Conservation (phyloP, 2,329 filamentous ascomycete genomes). For the Clarireedia paspali region DNA sequence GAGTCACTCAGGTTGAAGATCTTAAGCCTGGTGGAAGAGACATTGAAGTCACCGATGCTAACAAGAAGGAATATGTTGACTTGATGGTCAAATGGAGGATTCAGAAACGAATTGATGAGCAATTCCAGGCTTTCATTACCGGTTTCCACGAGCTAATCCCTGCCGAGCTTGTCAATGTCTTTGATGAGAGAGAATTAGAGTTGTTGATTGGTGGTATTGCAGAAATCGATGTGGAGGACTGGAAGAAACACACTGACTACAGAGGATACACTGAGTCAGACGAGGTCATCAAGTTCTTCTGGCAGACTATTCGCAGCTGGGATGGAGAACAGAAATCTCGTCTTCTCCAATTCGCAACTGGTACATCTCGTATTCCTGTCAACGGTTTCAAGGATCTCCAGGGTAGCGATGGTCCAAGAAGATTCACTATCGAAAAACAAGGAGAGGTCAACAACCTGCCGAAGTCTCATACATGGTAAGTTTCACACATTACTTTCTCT, state of each 20-base stretch:
- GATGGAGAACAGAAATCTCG: conserved; percentile 98
- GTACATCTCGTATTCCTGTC: conserved; percentile 94
- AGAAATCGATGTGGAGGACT: conserved; percentile 99
- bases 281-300: conserved; percentile 97
- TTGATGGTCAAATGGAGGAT: conserved; percentile 99
- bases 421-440: conserved; percentile 97
- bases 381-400: conserved; percentile 99
- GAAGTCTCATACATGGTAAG: conserved; percentile 96
- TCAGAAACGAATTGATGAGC: conserved; percentile 94
- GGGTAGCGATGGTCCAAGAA: conserved; percentile 86
- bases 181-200: conserved; percentile 95
- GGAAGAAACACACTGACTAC: conserved; percentile 99
- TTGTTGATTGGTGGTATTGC: conserved; percentile 96
- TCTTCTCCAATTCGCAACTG: conserved; percentile 91
- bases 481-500: conserved; percentile 18
- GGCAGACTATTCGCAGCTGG: conserved; percentile 95
- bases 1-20: conserved; percentile 88
- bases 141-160: conserved; percentile 98
- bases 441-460: conserved; percentile 85
- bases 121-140: conserved; percentile 95
- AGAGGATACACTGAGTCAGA: conserved; percentile 97
- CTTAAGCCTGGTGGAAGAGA: conserved; percentile 83
- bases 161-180: conserved; percentile 93
- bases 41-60: conserved; percentile 95
- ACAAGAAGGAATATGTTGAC: conserved; percentile 98